Conservation (phyloP, 2,329 filamentous ascomycete genomes). For the Fulvia fulva region DNA sequence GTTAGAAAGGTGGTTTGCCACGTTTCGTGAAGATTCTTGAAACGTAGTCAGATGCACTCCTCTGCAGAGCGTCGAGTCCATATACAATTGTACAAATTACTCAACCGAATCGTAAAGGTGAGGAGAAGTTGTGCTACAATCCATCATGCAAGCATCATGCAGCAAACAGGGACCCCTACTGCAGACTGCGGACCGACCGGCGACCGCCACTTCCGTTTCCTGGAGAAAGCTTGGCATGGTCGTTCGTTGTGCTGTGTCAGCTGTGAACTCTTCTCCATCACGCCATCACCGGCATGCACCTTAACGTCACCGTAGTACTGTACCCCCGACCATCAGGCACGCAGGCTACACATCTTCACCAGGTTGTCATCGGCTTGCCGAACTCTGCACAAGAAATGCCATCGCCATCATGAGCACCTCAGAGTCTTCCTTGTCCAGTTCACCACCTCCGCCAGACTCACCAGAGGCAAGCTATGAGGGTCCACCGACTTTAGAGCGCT, state of each 20-base stretch:
- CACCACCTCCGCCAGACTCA: slow-evolving; percentile 39
- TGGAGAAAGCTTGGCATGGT: background rate
- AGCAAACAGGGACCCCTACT: background rate
- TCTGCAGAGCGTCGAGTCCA: background rate
- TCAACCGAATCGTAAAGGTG: background rate
- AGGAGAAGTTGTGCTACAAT: background rate
- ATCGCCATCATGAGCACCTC: slow-evolving; percentile 10
- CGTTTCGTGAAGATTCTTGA: background rate
- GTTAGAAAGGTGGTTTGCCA: background rate
- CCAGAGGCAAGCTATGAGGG: slow-evolving; percentile 40
- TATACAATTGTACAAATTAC: background rate
- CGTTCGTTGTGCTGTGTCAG: background rate
- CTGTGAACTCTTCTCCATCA: background rate
- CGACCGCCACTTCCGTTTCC: background rate
- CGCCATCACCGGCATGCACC: background rate
- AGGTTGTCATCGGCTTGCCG: background rate
- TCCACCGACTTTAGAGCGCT: slow-evolving; percentile 60
- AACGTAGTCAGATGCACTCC: background rate
- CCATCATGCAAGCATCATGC: background rate
- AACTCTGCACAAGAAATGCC: background rate
- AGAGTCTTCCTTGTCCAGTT: slow-evolving; percentile 21
- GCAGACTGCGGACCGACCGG: background rate
- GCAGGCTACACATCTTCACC: background rate
- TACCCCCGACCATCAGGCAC: background rate
- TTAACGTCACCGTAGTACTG: background rate